phyloP scores from a whole-genome alignment of 164 flowering plant species.

The Aristolochia contorta region DNA sequence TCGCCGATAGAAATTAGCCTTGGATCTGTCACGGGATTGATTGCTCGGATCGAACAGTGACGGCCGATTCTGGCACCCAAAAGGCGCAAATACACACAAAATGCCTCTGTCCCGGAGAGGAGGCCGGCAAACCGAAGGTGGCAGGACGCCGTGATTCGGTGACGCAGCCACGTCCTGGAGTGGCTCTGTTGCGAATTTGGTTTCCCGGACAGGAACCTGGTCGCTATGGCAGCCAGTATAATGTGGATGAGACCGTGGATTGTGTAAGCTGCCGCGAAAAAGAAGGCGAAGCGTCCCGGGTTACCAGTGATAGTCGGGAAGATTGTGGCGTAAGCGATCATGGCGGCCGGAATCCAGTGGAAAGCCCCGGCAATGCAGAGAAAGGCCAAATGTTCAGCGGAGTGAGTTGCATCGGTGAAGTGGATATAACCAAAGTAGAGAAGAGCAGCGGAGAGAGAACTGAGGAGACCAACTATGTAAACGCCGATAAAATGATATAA shows the following conservation, averaged over 20 bases:
- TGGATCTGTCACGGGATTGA: conserved; percentile 56
- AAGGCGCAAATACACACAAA: conserved; percentile 52
- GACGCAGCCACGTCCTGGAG: conserved; percentile 39
- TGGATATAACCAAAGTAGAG: conserved; percentile 35
- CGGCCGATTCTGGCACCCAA: conserved; percentile 59
- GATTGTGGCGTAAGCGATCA: conserved; percentile 37
- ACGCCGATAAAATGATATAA: conserved; percentile 46
- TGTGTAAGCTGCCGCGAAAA: conserved; percentile 32
- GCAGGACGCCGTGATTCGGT: conserved; percentile 37
- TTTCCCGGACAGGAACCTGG: conserved; percentile 21
- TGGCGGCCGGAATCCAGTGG: conserved; percentile 57
- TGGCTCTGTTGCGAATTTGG: conserved; percentile 20
- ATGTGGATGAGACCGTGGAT: conserved; percentile 49
- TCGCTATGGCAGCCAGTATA: conserved; percentile 28
- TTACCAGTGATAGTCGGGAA: conserved; percentile 17
- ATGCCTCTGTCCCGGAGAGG: conserved; percentile 73
- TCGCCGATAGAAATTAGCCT: conserved; percentile 35
- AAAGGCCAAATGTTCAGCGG: conserved; percentile 34
- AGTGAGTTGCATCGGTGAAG: conserved; percentile 22
- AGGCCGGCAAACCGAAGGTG: conserved; percentile 59
- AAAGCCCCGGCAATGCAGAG: conserved; percentile 56
- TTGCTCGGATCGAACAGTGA: conserved; percentile 67
- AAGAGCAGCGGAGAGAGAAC: conserved; percentile 51
- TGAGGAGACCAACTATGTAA: conserved; percentile 51
- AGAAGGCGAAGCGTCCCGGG: conserved; percentile 31